These are phyloP conservation scores for Fusarium irregulare DNA, from an alignment of 2,329 filamentous ascomycete species.

Conservation along the genomic window DNA sequence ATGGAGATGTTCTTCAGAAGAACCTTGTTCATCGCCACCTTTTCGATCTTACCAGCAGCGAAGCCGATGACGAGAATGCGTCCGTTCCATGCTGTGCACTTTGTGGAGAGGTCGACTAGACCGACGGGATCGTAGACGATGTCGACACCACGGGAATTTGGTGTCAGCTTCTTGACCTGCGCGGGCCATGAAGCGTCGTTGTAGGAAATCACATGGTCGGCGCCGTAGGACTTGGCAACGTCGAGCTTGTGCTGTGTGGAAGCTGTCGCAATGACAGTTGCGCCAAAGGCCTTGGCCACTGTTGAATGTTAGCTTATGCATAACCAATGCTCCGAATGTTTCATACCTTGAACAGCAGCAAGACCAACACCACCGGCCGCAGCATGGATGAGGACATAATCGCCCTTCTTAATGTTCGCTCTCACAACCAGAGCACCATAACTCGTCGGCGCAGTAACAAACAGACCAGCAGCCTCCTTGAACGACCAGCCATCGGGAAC, in stretches of 20 bases:
- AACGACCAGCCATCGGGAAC: slow-evolving; percentile 86
- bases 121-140: slow-evolving; percentile 97
- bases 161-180: slow-evolving; percentile 81
- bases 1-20: slow-evolving; percentile 92
- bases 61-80: slow-evolving; percentile 90
- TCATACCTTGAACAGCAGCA: slow-evolving; percentile 81
- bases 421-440: slow-evolving; percentile 85
- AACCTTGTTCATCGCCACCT: slow-evolving; percentile 91
- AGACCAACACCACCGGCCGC: slow-evolving; percentile 92
- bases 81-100: slow-evolving; percentile 94
- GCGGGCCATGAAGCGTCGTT: slow-evolving; percentile 70
- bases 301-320: neutral
- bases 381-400: slow-evolving; percentile 90
- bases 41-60: slow-evolving; percentile 80
- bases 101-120: slow-evolving; percentile 85
- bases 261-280: slow-evolving; percentile 92
- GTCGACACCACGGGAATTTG: slow-evolving; percentile 79
- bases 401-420: slow-evolving; percentile 80
- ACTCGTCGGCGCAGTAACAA: slow-evolving; percentile 90
- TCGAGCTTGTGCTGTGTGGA: slow-evolving; percentile 83
- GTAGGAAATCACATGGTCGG: slow-evolving; percentile 87
- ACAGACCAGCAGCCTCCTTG: slow-evolving; percentile 86
- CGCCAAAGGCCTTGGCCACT: slow-evolving; percentile 90
- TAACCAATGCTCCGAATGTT: rapidly evolving
- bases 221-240: slow-evolving; percentile 82